These are phyloP conservation scores for Olyra latifolia DNA, from an alignment of 176 grass and related monocot genomes.

Conservation along the genomic window DNA sequence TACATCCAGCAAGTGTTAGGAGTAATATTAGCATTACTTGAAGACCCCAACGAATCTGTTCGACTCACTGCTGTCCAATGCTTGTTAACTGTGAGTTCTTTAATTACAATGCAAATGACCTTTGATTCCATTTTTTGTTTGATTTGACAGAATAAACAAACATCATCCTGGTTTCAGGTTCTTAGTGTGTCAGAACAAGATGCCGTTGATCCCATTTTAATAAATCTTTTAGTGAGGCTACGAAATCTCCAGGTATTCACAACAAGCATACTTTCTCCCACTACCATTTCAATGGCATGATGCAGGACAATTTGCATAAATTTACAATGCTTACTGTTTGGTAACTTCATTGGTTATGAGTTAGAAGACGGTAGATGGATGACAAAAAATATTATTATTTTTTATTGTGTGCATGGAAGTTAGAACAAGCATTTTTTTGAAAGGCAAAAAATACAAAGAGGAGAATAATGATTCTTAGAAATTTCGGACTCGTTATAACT, in stretches of 20 bases:
- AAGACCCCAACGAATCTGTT: constrained; percentile 89
- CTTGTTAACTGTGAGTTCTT: constrained; percentile 71
- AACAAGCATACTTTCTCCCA: constrained; percentile 1
- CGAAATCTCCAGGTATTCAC: constrained; percentile 85
- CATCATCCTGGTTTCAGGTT: constrained; percentile 57
- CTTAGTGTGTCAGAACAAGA: constrained; percentile 81
- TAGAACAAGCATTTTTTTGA: neutral
- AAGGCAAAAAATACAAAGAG: no score
- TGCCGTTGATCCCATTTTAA: constrained; percentile 74
- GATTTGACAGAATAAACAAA: constrained; percentile 27
- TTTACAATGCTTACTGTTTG: constrained; percentile 8
- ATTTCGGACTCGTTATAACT: no score
- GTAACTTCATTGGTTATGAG: neutral
- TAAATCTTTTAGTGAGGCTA: constrained; percentile 88
- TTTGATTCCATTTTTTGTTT: constrained; percentile 5
- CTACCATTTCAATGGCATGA: neutral
- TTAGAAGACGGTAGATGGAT: neutral
- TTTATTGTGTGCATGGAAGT: constrained; percentile 12
- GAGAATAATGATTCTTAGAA: no score
- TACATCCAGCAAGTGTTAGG: constrained; percentile 88
- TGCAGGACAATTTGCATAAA: neutral
- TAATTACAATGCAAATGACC: constrained; percentile 8
- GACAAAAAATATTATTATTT: neutral
- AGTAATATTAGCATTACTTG: constrained; percentile 93
- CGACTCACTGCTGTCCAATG: constrained; percentile 94